Base-by-base conservation (phyloP, 139 green algal genomes). In the Chlamydomonas sp. region DNA sequence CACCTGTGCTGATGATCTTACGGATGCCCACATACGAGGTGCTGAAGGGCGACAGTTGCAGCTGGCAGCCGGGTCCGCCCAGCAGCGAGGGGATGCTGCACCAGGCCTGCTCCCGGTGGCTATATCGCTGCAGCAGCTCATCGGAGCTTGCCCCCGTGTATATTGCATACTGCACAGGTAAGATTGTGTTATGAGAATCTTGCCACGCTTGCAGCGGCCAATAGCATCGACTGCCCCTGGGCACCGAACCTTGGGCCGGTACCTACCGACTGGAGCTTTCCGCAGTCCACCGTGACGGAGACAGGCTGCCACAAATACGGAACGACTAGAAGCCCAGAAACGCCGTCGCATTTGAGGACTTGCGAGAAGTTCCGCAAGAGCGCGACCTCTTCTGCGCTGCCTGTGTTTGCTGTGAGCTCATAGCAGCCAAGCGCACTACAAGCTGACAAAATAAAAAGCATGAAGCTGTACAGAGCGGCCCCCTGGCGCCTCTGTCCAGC, bases 261-360 rank as follows among this genome's bases (percentile, higher is more conserved):
- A 78, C 84, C 12, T 63, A 88, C 84, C 75, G 77, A 72, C 58
- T 83, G 74, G 6, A 78, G 66, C 58, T 85, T 85, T 7, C 80
- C 80, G 58, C 88, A 91, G 14, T 88, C 81, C 9, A 91, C 9
- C 9, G 57, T 79, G 9, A 91, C n/a, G 2, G 79, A 59, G 3
- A 89, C 49, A 8, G 88, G 88, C 2, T 7, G 63, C 88, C 88
- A 91, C 14, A 91, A 57, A 69, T 83, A 88, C 3, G 88, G 82
- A 15, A 91, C 20, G 1, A 91, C 7, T 9, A 91, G 63, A 1
- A 91, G 80, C 0, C 82, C 14, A 4, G 82, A 80, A 5, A 87
- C 72, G 60, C 61, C 7, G 5, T 63, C 59, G 82, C 82, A 87
- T 31, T 79, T 79, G 1, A 87, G 60, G 8, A 87, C 82, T 80